A percentile compares a stretch with the other conserved stretches of the same genome.
phyloP scores from a whole-genome alignment of 768 basidiomycete genomes.

The Chalciporus pseudorubinellus region DNA sequence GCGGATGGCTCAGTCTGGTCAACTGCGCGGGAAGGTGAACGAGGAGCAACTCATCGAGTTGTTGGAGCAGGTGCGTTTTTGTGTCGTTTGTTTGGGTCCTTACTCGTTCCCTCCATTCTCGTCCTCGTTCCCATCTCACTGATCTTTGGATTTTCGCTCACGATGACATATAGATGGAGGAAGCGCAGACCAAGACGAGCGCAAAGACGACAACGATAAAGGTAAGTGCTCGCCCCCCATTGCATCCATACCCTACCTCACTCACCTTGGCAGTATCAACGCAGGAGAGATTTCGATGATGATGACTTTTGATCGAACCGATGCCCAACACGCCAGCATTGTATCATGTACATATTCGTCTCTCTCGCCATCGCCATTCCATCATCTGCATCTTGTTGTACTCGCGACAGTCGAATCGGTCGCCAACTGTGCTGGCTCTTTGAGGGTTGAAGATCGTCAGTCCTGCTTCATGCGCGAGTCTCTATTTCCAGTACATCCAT shows the following conservation, averaged over 20 bases:
- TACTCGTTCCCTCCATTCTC: no score
- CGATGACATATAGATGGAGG: slow-evolving; percentile 51
- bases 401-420: not conserved
- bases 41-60: slow-evolving; percentile 83
- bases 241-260: not conserved
- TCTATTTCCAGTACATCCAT: slow-evolving; percentile 1
- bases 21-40: slow-evolving; percentile 70
- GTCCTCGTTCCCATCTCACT: not conserved
- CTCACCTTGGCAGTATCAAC: slow-evolving; percentile 47
- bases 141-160: slow-evolving; percentile 15
- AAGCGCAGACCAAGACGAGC: slow-evolving; percentile 46
- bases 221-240: slow-evolving; percentile 33
- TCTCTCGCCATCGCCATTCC: not conserved
- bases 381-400: not conserved
- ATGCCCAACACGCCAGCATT: not conserved
- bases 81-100: not conserved
- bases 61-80: slow-evolving; percentile 67
- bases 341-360: no score
- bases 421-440: no score
- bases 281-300: slow-evolving; percentile 64
- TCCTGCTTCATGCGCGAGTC: not conserved
- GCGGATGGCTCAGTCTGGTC: slow-evolving; percentile 84
- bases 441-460: no score
- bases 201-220: slow-evolving; percentile 59
- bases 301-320: slow-evolving; percentile 45